Conservation (phyloP, 768 basidiomycete species). For the Agaricus bisporus region DNA sequence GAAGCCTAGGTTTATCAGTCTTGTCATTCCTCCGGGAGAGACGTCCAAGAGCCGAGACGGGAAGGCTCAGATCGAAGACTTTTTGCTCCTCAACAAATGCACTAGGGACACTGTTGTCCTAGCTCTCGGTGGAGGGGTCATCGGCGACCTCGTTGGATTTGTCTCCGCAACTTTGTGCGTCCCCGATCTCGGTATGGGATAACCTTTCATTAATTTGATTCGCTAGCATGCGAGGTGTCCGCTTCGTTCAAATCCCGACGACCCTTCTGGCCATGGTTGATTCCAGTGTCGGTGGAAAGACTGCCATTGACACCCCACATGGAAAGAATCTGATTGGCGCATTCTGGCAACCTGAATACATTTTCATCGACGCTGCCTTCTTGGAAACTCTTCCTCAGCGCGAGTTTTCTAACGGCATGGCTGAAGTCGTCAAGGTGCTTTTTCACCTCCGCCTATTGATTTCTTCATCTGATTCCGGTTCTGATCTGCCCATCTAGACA, state of each 20-base stretch:
- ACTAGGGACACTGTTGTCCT: constrained; percentile 91
- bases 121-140: constrained; percentile 94
- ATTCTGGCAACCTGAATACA: constrained; percentile 96
- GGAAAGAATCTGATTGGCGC: constrained; percentile 98
- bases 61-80: constrained; percentile 94
- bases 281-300: constrained; percentile 96
- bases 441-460: background rate
- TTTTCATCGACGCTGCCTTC: constrained; percentile 97
- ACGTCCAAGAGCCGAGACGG: constrained; percentile 86
- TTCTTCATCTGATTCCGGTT: background rate
- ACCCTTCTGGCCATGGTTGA: constrained; percentile 98
- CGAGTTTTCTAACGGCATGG: constrained; percentile 99
- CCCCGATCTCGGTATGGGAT: background rate
- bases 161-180: constrained; percentile 95
- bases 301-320: constrained; percentile 97
- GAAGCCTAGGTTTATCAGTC: constrained; percentile 64
- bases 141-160: constrained; percentile 95
- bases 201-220: constrained; percentile 6
- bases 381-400: constrained; percentile 86
- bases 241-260: constrained; percentile 94
- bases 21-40: constrained; percentile 87
- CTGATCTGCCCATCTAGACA: constrained; percentile 49
- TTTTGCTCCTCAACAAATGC: constrained; percentile 78
- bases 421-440: constrained; percentile 91
- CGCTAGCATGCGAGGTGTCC: constrained; percentile 90